Conservation (phyloP, 495 filamentous ascomycete genomes). For the Jackrogersella minutella region DNA sequence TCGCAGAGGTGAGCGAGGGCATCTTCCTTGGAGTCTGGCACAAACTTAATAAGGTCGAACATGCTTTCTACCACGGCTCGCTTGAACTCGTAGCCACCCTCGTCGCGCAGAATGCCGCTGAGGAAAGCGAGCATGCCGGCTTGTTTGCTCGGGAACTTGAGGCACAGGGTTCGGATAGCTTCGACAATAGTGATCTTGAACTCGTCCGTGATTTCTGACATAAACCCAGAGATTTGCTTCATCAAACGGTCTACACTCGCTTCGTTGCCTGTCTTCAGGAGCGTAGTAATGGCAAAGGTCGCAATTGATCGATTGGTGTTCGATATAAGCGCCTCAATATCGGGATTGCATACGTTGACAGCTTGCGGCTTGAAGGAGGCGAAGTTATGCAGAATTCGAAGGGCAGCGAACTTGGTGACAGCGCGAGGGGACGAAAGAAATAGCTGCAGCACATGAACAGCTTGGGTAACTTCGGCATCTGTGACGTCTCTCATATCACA, state of each 20-base stretch:
- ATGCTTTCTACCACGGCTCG: conserved; percentile 97
- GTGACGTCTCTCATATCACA: conserved; percentile 92
- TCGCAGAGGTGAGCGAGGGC: conserved; percentile 96
- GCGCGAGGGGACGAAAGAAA: conserved; percentile 97
- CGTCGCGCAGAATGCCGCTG: conserved; percentile 91
- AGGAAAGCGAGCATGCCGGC: conserved; percentile 97
- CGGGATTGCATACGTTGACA: conserved; percentile 92
- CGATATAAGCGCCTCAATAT: conserved; percentile 94
- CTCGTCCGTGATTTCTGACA: conserved; percentile 97
- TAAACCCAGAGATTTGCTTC: conserved; percentile 97
- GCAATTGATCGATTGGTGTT: conserved; percentile 98
- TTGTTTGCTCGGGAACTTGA: conserved; percentile 98
- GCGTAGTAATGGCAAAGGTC: conserved; percentile 96
- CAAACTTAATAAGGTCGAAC: conserved; percentile 99
- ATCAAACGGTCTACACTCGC: conserved; percentile 95
- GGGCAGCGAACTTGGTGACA: conserved; percentile 97
- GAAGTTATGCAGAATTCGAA: conserved; percentile 95
- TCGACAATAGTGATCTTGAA: conserved; percentile 99
- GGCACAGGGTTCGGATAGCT: conserved; percentile 91
- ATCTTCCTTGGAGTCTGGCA: conserved; percentile 97
- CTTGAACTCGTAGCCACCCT: conserved; percentile 99
- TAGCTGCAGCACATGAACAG: conserved; percentile 92
- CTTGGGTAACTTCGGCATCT: conserved; percentile 89
- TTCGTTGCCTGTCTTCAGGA: conserved; percentile 98
- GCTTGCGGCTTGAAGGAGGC: conserved; percentile 93